phyloP scores from a whole-genome alignment of 2,329 filamentous ascomycete genomes.

The Diaporthe batatas region DNA sequence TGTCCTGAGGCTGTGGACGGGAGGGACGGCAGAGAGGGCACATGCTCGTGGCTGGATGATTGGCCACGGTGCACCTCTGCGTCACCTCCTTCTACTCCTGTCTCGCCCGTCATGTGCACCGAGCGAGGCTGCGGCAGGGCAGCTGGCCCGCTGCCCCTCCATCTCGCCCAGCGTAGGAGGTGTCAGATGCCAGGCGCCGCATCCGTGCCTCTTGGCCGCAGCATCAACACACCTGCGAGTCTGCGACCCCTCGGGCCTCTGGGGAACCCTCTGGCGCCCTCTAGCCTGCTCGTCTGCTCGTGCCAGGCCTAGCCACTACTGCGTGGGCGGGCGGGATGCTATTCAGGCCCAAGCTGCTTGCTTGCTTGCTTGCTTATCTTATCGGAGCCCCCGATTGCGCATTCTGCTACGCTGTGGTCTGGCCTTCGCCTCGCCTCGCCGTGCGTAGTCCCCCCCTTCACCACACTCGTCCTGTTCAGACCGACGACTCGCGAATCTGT shows the following conservation, averaged over 20 bases:
- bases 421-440: slow-evolving; percentile 25
- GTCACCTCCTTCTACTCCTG: neutral
- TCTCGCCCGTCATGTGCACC: slow-evolving; percentile 28
- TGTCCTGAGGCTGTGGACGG: neutral
- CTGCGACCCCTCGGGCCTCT: too few relatives aligned
- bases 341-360: slow-evolving; percentile 26
- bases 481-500: slow-evolving; percentile 15
- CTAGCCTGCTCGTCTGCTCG: too few relatives aligned
- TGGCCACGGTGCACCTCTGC: slow-evolving; percentile 2
- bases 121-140: slow-evolving; percentile 19
- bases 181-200: neutral
- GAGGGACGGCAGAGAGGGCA: too few relatives aligned
- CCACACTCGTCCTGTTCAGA: slow-evolving; percentile 7
- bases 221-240: neutral
- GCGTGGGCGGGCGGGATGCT: slow-evolving; percentile 20
- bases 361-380: slow-evolving; percentile 22
- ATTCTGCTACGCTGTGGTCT: slow-evolving; percentile 34
- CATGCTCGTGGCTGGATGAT: slow-evolving; percentile 30
- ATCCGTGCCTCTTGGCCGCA: slow-evolving; percentile 1
- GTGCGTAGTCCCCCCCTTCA: neutral
- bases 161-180: neutral
- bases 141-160: slow-evolving; percentile 19
- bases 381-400: slow-evolving; percentile 23
- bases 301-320: neutral
- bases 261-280: too few relatives aligned